Evolutionary conservation across 1,284 basidiomycete genomes (phyloP), one percentile per base, ranked within the genome.

Genomic region (Leccinum pachyderme): DNA sequence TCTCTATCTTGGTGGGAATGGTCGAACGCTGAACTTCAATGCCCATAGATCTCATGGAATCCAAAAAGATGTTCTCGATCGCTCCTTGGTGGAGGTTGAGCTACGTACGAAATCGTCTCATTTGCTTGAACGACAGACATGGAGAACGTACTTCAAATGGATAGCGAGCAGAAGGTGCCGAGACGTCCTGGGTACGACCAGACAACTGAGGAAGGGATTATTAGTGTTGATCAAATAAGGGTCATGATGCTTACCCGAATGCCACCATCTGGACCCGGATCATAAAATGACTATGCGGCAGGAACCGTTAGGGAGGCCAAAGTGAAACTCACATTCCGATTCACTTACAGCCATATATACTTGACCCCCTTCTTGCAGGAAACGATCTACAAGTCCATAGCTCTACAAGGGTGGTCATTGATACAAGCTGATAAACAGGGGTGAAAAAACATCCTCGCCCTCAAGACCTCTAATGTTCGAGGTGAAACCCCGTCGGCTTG

Each of bases 381-480:
- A 63, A 4, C 69, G 66, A 5, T 75, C 69, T 11, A 61, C 67
- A 15, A 74, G 52, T 7, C 74, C 74, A 52, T 76, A 75, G 47
- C 71, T 72, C 65, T 69, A 25, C 6, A 24, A 47, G 7, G 33
- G 8, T 7, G 18, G 7, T 50, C n/a, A 35, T 39, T 9, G 25
- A 29, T 9, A 6, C n/a, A 35, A 12, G 22, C 7, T 0, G 11
- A 28, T 7, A 6, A 32, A n/a, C 2, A 8, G 35, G 25, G 13
- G 18, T 18, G 18, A 18, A 47, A 11, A 13, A 41, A 31, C 4
- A 39, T 12, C 7, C 35, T 15, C 27, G 55, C 66, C 63, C 75
- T 71, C 25, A 80, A 67, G 29, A 79, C 72, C 61, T 81, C 79
- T 54, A 78, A 72, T 3, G 76, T 75, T 31, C 76, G 67, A 25